phyloP scores from a whole-genome alignment of 2,329 filamentous ascomycete genomes.

The Diatrype stigma region DNA sequence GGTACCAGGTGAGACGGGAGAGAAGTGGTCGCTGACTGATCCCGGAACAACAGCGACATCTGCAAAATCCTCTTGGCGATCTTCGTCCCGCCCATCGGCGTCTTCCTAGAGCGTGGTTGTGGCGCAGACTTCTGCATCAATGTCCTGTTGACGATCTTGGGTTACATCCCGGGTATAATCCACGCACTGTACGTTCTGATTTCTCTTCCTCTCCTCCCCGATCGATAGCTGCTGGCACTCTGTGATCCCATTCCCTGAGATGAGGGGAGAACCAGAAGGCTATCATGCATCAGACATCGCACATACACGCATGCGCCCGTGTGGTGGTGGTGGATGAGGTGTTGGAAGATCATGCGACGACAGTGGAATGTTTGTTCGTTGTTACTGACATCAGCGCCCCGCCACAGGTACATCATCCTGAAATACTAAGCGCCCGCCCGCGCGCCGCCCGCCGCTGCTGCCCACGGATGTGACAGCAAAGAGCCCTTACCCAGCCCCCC shows the following conservation, averaged over 20 bases:
- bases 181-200: conserved; percentile 64
- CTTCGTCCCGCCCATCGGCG: conserved; percentile 72
- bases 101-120: conserved; percentile 79
- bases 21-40: conserved; percentile 2
- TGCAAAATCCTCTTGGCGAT: conserved; percentile 72
- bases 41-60: conserved; percentile 41
- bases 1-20: background rate
- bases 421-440: conserved; percentile 58
- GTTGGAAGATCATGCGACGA: background rate
- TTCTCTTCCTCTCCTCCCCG: conserved; percentile 7
- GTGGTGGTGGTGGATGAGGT: too few species aligned
- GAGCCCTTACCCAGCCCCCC: too few species aligned
- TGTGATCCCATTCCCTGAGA: too few species aligned
- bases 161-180: conserved; percentile 70
- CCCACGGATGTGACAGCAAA: background rate
- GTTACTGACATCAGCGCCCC: background rate
- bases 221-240: too few species aligned
- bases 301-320: too few species aligned
- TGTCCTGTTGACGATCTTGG: conserved; percentile 68
- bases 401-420: conserved; percentile 65
- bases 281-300: too few species aligned
- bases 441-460: background rate
- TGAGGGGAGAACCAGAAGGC: too few species aligned
- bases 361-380: too few species aligned
- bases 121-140: conserved; percentile 75